These are phyloP conservation scores for Mycena metata DNA, from an alignment of 768 basidiomycete genomes.

Conservation along the genomic window DNA sequence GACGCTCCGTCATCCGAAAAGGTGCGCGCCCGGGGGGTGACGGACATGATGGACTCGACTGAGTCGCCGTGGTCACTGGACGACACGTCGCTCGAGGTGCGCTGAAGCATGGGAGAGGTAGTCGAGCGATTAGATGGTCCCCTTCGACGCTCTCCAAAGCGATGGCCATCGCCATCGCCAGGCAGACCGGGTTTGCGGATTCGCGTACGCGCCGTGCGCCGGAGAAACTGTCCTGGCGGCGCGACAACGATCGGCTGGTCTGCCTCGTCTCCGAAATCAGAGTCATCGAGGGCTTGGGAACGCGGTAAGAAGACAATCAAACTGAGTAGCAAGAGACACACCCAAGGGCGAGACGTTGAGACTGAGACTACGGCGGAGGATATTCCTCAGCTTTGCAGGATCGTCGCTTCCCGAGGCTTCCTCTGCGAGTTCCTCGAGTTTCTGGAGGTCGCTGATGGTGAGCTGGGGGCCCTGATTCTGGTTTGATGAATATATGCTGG, in stretches of 20 bases:
- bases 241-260: conserved; percentile 94
- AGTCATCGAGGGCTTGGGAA: conserved; percentile 76
- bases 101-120: conserved; percentile 48
- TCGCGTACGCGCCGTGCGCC: conserved; percentile 93
- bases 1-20: conserved; percentile 61
- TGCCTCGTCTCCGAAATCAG: conserved; percentile 81
- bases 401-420: conserved; percentile 89
- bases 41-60: conserved; percentile 46
- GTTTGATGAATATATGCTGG: conserved; percentile 68
- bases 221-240: conserved; percentile 89
- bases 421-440: conserved; percentile 92
- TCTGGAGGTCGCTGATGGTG: conserved; percentile 94
- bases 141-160: conserved; percentile 72
- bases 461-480: conserved; percentile 81
- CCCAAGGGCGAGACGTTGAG: conserved; percentile 88
- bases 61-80: conserved; percentile 78
- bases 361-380: conserved; percentile 89
- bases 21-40: conserved; percentile 52
- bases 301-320: conserved; percentile 58
- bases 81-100: conserved; percentile 79
- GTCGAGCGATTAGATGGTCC: conserved; percentile 46
- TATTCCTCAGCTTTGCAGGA: conserved; percentile 81
- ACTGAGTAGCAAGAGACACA: conserved; percentile 58
- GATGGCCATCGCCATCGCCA: conserved; percentile 86
- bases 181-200: conserved; percentile 88